Conservation (phyloP, 1,139 yeast species). For the Hanseniaspora uvarum region DNA sequence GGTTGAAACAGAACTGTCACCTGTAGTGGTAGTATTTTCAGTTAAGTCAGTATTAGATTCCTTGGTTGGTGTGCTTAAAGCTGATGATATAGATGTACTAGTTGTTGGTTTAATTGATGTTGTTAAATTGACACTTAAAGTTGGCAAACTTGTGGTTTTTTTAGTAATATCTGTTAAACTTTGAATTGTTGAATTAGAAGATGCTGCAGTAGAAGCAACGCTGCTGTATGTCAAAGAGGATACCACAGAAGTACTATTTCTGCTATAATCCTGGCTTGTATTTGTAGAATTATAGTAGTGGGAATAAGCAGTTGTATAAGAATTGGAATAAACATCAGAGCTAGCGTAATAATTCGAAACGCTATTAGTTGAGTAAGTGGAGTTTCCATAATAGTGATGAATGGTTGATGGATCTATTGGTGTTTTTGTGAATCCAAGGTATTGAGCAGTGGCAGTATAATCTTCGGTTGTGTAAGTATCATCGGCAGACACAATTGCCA, state of each 20-base stretch:
- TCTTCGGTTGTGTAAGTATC: slow-evolving; percentile 18
- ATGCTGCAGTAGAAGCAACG: neutral
- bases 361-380: slow-evolving; percentile 2
- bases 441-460: slow-evolving; percentile 19
- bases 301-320: neutral
- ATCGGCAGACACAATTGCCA: slow-evolving; percentile 18
- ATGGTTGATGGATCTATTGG: neutral
- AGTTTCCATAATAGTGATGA: slow-evolving; percentile 8
- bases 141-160: neutral
- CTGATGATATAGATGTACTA: too few relatives aligned
- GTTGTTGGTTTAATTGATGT: neutral
- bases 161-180: neutral
- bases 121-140: neutral
- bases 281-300: neutral
- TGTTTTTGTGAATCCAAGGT: slow-evolving; percentile 17
- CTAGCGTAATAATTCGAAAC: neutral
- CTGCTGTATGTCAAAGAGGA: neutral
- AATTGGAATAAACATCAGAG: neutral
- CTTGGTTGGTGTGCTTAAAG: too few relatives aligned
- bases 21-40: too few relatives aligned
- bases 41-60: too few relatives aligned
- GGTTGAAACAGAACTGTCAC: too few relatives aligned
- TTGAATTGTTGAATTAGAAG: neutral
- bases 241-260: neutral
- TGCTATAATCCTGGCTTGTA: neutral